Evolutionary conservation across 148 eudicot genomes (phyloP), one percentile per base, ranked within the genome.

Genomic region (Diospyros kaki): DNA sequence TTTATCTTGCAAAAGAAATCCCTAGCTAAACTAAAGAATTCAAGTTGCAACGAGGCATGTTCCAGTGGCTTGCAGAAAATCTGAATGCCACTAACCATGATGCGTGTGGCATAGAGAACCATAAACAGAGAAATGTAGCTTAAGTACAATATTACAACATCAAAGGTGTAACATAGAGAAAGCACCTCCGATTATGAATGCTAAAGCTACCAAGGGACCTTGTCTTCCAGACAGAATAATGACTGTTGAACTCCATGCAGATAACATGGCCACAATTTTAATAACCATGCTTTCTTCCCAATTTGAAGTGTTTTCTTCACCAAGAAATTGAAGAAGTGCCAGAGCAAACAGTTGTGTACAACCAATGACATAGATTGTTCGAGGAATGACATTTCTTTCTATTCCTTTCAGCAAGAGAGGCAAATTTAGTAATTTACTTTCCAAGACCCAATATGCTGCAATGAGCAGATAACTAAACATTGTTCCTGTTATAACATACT

Each of bases 161-260:
- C n/a, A 42, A 58, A 55, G 46, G 46, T 60, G 17, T 43, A 17
- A 63, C 12, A 71, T 58, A 70, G 73, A 75, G 76, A 66, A 77
- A 65, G 82, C 76, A 93, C 99, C 99, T 93, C 91, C 98, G 68
- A 82, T 80, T 41, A 96, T 72, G 58, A 86, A 77, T 77, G 87
- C 93, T 66, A 96, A 66, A 75, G 87, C 93, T 78, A 85, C 76
- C 78, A 88, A 75, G 60, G 93, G 84, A 45, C 99, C 99, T 86
- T 93, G 99, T 78, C 84, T 96, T 54, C 98, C 99, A 54, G 91
- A 89, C n/a, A 96, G 82, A 50, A 93, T 73, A 63, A 96, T 86
- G 64, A 93, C 74, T 46, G 91, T 81, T 71, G 97, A 83, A 81
- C 97, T 89, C 87, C 90, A 96, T 15, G 93, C 85, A 76, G 89